Percentiles rank a stretch among this genome's conserved stretches.
Evolutionary conservation across 1,139 yeast genomes (phyloP).

Genomic region (Nakaseomyces sp.): DNA sequence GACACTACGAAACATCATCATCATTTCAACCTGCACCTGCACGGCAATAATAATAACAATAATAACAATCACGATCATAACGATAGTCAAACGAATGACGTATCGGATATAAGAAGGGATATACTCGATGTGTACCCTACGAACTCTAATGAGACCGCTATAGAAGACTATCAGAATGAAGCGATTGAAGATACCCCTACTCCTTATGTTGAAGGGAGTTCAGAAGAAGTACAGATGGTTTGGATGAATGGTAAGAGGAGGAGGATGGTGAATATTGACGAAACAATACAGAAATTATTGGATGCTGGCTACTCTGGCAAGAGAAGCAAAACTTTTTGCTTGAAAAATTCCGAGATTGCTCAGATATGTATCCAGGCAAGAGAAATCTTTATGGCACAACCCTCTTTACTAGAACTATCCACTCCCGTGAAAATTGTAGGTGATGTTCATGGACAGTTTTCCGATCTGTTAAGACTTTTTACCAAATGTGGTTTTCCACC

Average conservation of each 20-base stretch:
- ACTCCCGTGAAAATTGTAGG: constrained; percentile 88
- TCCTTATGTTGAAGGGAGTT: background rate
- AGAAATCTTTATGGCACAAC: constrained; percentile 75
- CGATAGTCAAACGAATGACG: background rate
- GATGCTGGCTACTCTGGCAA: constrained; percentile 95
- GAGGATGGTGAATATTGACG: constrained; percentile 51
- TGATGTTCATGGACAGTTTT: constrained; percentile 95
- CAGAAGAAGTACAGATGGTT: background rate
- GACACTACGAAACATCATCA: background rate
- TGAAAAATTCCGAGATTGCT: constrained; percentile 75
- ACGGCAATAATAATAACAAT: background rate
- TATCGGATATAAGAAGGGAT: background rate
- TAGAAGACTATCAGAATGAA: background rate
- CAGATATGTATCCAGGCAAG: constrained; percentile 73
- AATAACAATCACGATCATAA: background rate
- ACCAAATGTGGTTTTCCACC: constrained; percentile 99
- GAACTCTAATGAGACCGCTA: background rate
- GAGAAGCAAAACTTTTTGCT: constrained; percentile 72
- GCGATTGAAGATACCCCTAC: background rate
- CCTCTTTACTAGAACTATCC: constrained; percentile 69
- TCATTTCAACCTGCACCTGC: background rate
- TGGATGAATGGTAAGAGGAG: constrained; percentile 11
- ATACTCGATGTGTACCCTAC: background rate
- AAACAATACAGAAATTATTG: constrained; percentile 68
- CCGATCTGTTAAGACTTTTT: constrained; percentile 84